These are phyloP conservation scores for Claviceps digitariae DNA, from an alignment of 2,329 filamentous ascomycete genomes.

Conservation along the genomic window DNA sequence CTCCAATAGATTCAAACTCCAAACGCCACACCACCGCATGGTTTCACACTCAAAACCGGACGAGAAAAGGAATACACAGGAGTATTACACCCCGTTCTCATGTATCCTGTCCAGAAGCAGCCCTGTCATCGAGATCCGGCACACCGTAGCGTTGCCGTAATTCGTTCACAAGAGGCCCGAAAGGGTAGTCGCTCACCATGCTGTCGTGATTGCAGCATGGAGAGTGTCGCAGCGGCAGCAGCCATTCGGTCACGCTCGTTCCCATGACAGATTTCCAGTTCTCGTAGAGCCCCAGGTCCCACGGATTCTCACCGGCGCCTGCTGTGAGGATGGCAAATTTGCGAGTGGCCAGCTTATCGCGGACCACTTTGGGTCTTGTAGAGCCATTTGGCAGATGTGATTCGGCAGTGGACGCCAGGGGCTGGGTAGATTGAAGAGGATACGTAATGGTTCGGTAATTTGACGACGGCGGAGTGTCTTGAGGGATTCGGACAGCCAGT, in stretches of 20 bases:
- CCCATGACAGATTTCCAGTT: conserved; percentile 82
- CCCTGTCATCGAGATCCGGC: conserved; percentile 2
- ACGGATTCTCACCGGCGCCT: conserved; percentile 66
- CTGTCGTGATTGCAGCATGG: conserved; percentile 60
- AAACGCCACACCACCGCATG: too few species aligned
- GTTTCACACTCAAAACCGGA: too few species aligned
- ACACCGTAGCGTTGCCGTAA: conserved; percentile 31
- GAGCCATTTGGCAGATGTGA: conserved; percentile 6
- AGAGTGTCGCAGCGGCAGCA: conserved; percentile 61
- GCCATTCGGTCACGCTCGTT: conserved; percentile 55
- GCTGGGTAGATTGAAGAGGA: conserved; percentile 28
- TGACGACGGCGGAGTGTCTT: conserved; percentile 26
- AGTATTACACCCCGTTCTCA: too few species aligned
- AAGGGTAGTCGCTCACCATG: conserved; percentile 51
- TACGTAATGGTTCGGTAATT: conserved; percentile 43
- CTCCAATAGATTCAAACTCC: too few species aligned
- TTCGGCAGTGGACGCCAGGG: not conserved
- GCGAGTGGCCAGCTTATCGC: conserved; percentile 38
- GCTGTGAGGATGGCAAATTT: conserved; percentile 72
- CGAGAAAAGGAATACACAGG: too few species aligned
- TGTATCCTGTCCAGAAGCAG: not conserved
- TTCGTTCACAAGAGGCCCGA: conserved; percentile 47
- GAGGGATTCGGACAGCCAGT: conserved; percentile 60
- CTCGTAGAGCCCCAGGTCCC: conserved; percentile 54
- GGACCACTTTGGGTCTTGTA: conserved; percentile 10